Evolutionary conservation across 2,329 filamentous ascomycete genomes (phyloP).

Genomic region (Xylariales sp.): DNA sequence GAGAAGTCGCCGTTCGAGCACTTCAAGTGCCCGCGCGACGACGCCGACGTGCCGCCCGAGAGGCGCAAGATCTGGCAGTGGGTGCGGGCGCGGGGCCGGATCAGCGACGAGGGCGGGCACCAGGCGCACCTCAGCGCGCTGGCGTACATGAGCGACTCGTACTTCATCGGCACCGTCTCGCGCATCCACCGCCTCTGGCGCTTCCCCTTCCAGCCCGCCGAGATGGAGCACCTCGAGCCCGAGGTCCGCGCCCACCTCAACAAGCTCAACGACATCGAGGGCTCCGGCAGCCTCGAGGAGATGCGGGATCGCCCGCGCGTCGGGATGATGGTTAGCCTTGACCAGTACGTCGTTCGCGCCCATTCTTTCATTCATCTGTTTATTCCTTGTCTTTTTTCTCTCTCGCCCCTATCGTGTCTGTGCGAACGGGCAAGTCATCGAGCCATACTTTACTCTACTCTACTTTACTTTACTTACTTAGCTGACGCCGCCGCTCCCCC

Average conservation of each 20-base stretch:
- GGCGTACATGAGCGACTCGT: conserved; percentile 92
- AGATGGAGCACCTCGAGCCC: conserved; percentile 63
- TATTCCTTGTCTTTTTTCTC: background rate
- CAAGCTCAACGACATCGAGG: conserved; percentile 57
- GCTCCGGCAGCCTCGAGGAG: conserved; percentile 60
- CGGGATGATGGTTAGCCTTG: conserved; percentile 87
- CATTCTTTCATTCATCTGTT: too few relatives aligned
- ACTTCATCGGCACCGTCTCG: conserved; percentile 90
- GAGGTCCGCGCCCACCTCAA: conserved; percentile 54
- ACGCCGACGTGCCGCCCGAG: conserved; percentile 61
- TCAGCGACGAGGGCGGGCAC: conserved; percentile 78
- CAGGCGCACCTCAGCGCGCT: conserved; percentile 87
- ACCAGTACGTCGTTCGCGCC: conserved; percentile 63
- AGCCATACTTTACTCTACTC: too few relatives aligned
- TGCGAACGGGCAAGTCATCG: too few relatives aligned
- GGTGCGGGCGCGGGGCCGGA: conserved; percentile 79
- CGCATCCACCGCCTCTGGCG: conserved; percentile 85
- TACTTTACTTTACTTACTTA: too few relatives aligned
- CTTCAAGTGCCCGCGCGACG: conserved; percentile 45
- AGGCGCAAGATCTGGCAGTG: conserved; percentile 77
- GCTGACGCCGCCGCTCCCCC: too few relatives aligned
- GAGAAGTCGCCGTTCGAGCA: conserved; percentile 60
- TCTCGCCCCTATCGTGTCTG: background rate
- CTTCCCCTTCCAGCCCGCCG: conserved; percentile 67
- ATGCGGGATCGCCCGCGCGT: conserved; percentile 66